These are phyloP conservation scores for Mucor plumbeus DNA, from an alignment of 371 early-diverging fungal genomes.

Conservation along the genomic window DNA sequence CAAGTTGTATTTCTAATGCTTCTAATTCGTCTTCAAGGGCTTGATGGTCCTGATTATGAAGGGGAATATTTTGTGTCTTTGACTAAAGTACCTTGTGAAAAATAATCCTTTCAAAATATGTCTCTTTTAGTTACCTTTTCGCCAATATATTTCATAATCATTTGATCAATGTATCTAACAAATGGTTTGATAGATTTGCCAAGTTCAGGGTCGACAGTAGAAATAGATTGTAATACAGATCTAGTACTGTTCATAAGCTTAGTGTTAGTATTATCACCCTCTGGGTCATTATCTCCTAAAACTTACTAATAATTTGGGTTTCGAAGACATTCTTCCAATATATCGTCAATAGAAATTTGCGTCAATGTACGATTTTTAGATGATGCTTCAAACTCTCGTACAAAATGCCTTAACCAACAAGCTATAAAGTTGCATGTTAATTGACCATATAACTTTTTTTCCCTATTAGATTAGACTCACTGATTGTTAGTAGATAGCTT, in stretches of 20 bases:
- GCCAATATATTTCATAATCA: conserved; percentile 26
- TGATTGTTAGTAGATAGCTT: conserved; percentile 47
- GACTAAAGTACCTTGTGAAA: neutral
- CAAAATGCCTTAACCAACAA: conserved; percentile 48
- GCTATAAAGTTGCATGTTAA: conserved; percentile 20
- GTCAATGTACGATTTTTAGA: conserved; percentile 23
- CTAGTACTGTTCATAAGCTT: conserved; percentile 31
- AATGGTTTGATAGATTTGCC: conserved; percentile 37
- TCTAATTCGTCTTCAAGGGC: conserved; percentile 26
- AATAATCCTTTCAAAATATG: neutral
- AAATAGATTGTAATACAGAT: conserved; percentile 32
- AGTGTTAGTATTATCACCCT: neutral
- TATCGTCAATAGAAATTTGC: conserved; percentile 35
- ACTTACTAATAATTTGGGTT: conserved; percentile 49
- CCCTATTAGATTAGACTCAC: conserved; percentile 23
- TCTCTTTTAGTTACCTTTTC: conserved; percentile 18
- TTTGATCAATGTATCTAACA: conserved; percentile 38
- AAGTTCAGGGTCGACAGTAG: conserved; percentile 23
- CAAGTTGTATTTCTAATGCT: conserved; percentile 28
- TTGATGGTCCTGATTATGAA: conserved; percentile 12
- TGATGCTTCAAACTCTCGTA: conserved; percentile 21
- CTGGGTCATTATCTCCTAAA: no score
- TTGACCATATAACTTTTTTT: neutral
- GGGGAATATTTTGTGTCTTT: conserved; percentile 7
- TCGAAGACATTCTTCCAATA: conserved; percentile 42